Conservation (phyloP, 768 basidiomycete genomes). For the Tylopilus balloui region DNA sequence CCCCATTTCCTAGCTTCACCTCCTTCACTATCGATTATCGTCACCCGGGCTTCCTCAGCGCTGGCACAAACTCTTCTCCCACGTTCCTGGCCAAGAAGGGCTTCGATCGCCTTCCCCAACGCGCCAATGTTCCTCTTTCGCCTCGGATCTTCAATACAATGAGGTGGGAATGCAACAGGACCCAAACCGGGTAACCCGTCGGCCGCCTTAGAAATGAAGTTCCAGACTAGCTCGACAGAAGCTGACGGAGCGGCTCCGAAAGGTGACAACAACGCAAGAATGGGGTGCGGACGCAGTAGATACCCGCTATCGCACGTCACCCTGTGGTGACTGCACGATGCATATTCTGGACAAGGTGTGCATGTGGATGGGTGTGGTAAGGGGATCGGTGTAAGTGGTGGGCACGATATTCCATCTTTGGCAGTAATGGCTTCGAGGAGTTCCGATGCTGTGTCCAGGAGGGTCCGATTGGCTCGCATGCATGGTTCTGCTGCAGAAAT, state of each 20-base stretch:
- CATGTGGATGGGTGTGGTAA: constrained; percentile 58
- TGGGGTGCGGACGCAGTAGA: constrained; percentile 57
- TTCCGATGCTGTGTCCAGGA: constrained; percentile 35
- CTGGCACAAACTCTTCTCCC: constrained; percentile 64
- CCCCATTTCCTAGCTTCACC: constrained; percentile 80
- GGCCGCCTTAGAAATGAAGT: constrained; percentile 41
- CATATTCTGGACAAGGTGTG: constrained; percentile 70
- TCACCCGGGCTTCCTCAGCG: constrained; percentile 29
- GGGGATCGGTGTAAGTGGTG: constrained; percentile 50
- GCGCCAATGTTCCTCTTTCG: constrained; percentile 69
- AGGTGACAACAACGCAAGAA: constrained; percentile 44
- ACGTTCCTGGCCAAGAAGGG: constrained; percentile 55
- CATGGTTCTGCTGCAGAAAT: constrained; percentile 51
- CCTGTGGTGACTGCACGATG: constrained; percentile 49
- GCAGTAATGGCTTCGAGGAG: constrained; percentile 25
- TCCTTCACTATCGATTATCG: constrained; percentile 43
- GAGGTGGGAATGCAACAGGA: constrained; percentile 71
- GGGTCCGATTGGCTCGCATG: constrained; percentile 50
- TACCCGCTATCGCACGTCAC: constrained; percentile 68
- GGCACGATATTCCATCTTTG: constrained; percentile 42
- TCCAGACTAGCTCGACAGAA: constrained; percentile 42
- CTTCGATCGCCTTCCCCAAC: constrained; percentile 70
- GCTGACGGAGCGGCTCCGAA: constrained; percentile 37
- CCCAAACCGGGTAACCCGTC: constrained; percentile 76
- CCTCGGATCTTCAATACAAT: constrained; percentile 73